Conservation (phyloP, 208 protist genomes). For the Leishmania major region DNA sequence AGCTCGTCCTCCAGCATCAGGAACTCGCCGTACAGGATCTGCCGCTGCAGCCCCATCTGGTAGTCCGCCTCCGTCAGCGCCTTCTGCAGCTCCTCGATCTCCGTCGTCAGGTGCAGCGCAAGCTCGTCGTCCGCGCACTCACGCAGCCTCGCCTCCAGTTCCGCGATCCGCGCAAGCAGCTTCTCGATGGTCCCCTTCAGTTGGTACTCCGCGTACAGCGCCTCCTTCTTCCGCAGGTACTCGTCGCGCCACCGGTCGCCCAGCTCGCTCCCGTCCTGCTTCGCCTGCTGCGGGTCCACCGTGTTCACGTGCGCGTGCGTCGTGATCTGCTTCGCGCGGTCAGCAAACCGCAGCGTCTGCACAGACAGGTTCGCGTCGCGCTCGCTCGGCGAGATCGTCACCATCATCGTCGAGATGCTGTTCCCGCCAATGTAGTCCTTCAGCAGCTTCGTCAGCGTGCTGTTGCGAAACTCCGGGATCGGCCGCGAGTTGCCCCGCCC, state of each 20-base stretch:
- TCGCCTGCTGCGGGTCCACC: constrained; percentile 43
- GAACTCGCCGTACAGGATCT: constrained; percentile 74
- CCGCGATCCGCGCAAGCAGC: constrained; percentile 58
- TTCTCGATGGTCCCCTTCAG: constrained; percentile 67
- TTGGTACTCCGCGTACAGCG: constrained; percentile 74
- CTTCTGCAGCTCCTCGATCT: constrained; percentile 62
- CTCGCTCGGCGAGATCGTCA: constrained; percentile 86
- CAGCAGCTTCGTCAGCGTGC: constrained; percentile 89
- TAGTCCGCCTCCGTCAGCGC: constrained; percentile 59
- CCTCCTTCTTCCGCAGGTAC: constrained; percentile 79
- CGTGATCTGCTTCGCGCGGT: constrained; percentile 85
- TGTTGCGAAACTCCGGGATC: constrained; percentile 74
- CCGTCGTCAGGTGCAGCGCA: constrained; percentile 54
- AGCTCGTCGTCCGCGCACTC: constrained; percentile 58
- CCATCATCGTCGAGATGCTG: constrained; percentile 92
- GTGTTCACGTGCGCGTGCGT: constrained; percentile 84
- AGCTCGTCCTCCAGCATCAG: constrained; percentile 67
- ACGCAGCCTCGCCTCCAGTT: constrained; percentile 65
- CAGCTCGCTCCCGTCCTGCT: constrained; percentile 42
- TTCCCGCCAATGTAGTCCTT: constrained; percentile 86
- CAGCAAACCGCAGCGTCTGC: constrained; percentile 87
- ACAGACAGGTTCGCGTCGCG: constrained; percentile 81
- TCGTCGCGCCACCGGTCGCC: constrained; percentile 55
- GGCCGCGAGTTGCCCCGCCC: constrained; percentile 69
- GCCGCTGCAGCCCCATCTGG: constrained; percentile 59